These are phyloP conservation scores for Tylopilus felleus DNA, from an alignment of 768 basidiomycete species.

Conservation along the genomic window DNA sequence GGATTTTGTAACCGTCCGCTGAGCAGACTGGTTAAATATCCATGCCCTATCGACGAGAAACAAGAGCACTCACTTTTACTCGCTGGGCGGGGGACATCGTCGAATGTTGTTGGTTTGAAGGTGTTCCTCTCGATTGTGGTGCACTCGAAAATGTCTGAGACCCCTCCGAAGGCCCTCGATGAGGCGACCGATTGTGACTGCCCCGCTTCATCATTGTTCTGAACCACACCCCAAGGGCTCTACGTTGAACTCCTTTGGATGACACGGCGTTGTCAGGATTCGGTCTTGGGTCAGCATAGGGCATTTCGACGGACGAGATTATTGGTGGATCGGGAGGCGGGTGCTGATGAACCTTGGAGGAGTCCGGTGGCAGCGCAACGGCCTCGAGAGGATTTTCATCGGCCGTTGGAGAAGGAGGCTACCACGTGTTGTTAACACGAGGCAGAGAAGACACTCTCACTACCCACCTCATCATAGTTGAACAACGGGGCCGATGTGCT, in stretches of 20 bases:
- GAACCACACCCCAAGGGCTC: background rate
- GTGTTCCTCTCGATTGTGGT: no score
- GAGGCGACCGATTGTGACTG: background rate
- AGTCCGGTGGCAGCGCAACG: background rate
- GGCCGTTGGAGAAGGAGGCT: background rate
- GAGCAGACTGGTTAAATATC: no score
- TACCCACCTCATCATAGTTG: background rate
- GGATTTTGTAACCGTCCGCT: no score
- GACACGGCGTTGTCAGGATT: background rate
- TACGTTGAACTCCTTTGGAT: background rate
- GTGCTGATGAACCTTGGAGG: background rate
- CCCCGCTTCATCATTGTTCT: background rate
- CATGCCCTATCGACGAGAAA: no score
- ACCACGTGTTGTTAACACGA: background rate
- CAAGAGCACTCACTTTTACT: no score
- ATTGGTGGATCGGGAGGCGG: background rate
- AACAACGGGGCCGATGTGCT: background rate
- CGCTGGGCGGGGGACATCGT: no score
- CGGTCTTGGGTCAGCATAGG: background rate
- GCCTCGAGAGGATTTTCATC: background rate
- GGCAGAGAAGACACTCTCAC: background rate
- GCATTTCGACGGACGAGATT: background rate
- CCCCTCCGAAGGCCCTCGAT: no score
- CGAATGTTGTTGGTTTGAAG: no score
- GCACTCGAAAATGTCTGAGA: no score